Conservation (phyloP, 1,284 basidiomycete species). For the Rhodotorula sp. region DNA sequence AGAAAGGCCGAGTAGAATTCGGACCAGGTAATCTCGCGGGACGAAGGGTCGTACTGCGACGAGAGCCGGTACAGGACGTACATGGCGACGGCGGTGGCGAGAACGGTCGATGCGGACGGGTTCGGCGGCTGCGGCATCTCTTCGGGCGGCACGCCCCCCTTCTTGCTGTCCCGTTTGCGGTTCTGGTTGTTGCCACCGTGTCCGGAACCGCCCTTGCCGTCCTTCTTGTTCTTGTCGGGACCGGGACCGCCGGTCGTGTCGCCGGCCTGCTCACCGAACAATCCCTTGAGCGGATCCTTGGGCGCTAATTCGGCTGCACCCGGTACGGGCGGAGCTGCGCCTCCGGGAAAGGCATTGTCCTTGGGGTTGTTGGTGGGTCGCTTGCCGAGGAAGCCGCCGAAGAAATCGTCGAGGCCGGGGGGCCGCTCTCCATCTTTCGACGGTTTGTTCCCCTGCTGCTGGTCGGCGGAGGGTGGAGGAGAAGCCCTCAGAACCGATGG, state of each 20-base stretch:
- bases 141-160: constrained; percentile 11
- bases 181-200: background rate
- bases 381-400: constrained; percentile 37
- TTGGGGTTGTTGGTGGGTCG: background rate
- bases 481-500: background rate
- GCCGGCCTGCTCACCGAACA: constrained; percentile 18
- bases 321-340: constrained; percentile 3
- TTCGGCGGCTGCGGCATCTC: constrained; percentile 16
- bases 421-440: constrained; percentile 13
- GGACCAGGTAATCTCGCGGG: constrained; percentile 46
- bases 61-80: constrained; percentile 43
- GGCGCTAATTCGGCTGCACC: constrained; percentile 25
- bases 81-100: constrained; percentile 38
- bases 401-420: constrained; percentile 42
- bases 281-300: constrained; percentile 28
- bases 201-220: constrained; percentile 2
- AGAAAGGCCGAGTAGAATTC: constrained; percentile 47
- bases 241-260: constrained; percentile 23
- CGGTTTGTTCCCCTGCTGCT: constrained; percentile 1
- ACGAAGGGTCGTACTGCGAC: constrained; percentile 36
- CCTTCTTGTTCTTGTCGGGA: constrained; percentile 12
- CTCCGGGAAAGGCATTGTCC: constrained; percentile 18
- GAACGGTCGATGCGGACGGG: constrained; percentile 28
- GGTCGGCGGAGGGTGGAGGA: background rate
- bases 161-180: constrained; percentile 7